phyloP scores from a whole-genome alignment of 1,284 basidiomycete genomes.

The Fomitopsis betulina region DNA sequence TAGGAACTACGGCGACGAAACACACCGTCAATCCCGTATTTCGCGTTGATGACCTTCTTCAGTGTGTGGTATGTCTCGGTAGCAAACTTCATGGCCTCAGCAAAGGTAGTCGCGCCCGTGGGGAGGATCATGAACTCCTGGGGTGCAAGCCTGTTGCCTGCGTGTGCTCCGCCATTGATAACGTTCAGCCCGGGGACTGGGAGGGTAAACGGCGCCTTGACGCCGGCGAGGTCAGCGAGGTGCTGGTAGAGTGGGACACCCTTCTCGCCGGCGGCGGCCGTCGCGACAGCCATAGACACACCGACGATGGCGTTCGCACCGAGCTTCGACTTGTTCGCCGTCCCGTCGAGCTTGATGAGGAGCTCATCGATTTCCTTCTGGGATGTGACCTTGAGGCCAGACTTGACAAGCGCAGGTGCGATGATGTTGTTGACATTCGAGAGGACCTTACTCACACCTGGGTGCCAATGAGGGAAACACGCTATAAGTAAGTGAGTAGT shows the following conservation, averaged over 20 bases:
- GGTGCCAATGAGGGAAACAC: neutral
- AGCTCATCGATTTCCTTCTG: constrained; percentile 99
- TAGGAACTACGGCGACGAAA: too few relatives aligned
- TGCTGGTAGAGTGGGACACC: constrained; percentile 95
- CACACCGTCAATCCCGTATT: constrained; percentile 99
- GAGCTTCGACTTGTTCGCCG: constrained; percentile 98
- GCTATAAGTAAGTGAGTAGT: too few relatives aligned
- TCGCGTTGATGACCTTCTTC: constrained; percentile 99
- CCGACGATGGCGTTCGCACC: constrained; percentile 99
- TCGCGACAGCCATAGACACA: constrained; percentile 94
- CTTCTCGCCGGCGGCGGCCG: constrained; percentile 93
- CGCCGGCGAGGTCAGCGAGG: constrained; percentile 91
- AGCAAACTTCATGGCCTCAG: constrained; percentile 98
- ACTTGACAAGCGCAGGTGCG: constrained; percentile 86
- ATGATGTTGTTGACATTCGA: constrained; percentile 93
- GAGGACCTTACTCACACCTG: constrained; percentile 93
- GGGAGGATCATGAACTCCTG: constrained; percentile 99
- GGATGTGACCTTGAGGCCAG: constrained; percentile 81
- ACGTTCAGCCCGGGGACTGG: constrained; percentile 97
- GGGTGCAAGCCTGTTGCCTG: constrained; percentile 99
- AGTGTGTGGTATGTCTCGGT: constrained; percentile 98
- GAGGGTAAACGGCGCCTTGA: constrained; percentile 90
- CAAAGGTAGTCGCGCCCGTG: constrained; percentile 88
- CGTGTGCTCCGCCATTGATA: constrained; percentile 99
- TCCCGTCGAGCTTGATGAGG: constrained; percentile 97